Percentiles rank a stretch among this genome's conserved stretches.
Conservation (phyloP, 805 yeast species). For the Saccharomyces paradoxus region DNA sequence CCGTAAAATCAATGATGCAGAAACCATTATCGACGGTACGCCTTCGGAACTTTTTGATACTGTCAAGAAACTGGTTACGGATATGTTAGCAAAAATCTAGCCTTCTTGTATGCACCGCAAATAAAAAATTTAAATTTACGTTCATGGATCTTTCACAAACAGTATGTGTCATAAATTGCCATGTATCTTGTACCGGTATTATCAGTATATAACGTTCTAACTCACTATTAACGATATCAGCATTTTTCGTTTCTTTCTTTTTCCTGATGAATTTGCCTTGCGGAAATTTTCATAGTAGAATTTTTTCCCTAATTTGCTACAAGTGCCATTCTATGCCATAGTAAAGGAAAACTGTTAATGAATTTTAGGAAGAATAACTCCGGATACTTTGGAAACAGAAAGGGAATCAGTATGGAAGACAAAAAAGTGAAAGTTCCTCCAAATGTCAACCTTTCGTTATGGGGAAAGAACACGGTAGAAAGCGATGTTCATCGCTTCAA, state of each 20-base stretch:
- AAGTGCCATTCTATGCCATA: background rate
- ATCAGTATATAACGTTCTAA: background rate
- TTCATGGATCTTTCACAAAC: background rate
- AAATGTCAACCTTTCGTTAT: slow-evolving; percentile 5
- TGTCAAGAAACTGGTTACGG: slow-evolving; percentile 62
- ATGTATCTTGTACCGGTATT: background rate
- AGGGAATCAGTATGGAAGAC: background rate
- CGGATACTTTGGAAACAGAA: background rate
- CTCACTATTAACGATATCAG: background rate
- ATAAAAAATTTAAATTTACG: background rate
- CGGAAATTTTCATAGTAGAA: background rate
- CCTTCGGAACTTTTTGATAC: slow-evolving; percentile 68
- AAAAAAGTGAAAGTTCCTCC: slow-evolving; percentile 4
- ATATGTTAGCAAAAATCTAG: slow-evolving; percentile 66
- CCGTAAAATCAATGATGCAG: slow-evolving; percentile 72
- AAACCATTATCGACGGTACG: slow-evolving; percentile 76
- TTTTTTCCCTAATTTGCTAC: background rate
- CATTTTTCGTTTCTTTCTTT: background rate
- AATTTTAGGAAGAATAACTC: background rate
- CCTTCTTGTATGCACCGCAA: background rate
- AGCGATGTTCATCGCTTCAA: slow-evolving; percentile 7
- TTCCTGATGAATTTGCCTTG: background rate
- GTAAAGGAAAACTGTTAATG: background rate
- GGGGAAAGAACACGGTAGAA: slow-evolving; percentile 8
- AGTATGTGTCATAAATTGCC: background rate